Percentiles rank a stretch among this genome's conserved stretches.
Evolutionary conservation across 352 stramenopile genomes (phyloP).

Genomic region (Globisporangium viniferum): DNA sequence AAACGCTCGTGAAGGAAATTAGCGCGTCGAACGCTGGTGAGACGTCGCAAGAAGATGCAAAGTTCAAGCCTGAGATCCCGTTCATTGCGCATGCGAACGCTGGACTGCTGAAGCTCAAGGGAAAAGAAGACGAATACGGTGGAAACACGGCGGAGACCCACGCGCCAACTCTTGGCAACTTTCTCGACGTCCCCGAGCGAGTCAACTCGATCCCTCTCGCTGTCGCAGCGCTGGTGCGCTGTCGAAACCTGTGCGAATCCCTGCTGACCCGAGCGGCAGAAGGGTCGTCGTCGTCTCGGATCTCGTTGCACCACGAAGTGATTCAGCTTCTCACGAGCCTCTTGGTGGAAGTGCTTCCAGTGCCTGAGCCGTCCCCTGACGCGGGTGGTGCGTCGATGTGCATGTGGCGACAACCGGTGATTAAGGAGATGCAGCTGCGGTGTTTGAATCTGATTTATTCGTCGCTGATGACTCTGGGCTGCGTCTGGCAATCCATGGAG

Average conservation of each 20-base stretch:
- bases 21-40: slow-evolving; percentile 15
- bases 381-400: slow-evolving; percentile 25
- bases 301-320: slow-evolving; percentile 87
- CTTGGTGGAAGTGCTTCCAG: slow-evolving; percentile 79
- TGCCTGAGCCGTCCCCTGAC: slow-evolving; percentile 39
- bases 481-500: slow-evolving; percentile 88
- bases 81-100: slow-evolving; percentile 62
- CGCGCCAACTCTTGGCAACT: slow-evolving; percentile 67
- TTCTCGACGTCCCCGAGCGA: slow-evolving; percentile 80
- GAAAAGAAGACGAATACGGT: slow-evolving; percentile 71
- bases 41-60: slow-evolving; percentile 19
- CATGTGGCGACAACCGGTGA: slow-evolving; percentile 73
- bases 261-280: slow-evolving; percentile 78
- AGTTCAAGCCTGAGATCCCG: slow-evolving; percentile 31
- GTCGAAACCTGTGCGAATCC: slow-evolving; percentile 70
- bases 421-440: slow-evolving; percentile 77
- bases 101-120: slow-evolving; percentile 50
- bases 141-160: slow-evolving; percentile 69
- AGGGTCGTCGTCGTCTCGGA: slow-evolving; percentile 87
- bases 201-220: slow-evolving; percentile 74
- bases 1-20: slow-evolving; percentile 45
- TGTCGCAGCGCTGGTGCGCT: slow-evolving; percentile 79
- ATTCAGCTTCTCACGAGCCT: slow-evolving; percentile 83
- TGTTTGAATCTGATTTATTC: slow-evolving; percentile 77
- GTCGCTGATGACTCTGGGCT: slow-evolving; percentile 74